Evolutionary conservation across 2,329 filamentous ascomycete species (phyloP).

Genomic region (Sclerotinia borealis): DNA sequence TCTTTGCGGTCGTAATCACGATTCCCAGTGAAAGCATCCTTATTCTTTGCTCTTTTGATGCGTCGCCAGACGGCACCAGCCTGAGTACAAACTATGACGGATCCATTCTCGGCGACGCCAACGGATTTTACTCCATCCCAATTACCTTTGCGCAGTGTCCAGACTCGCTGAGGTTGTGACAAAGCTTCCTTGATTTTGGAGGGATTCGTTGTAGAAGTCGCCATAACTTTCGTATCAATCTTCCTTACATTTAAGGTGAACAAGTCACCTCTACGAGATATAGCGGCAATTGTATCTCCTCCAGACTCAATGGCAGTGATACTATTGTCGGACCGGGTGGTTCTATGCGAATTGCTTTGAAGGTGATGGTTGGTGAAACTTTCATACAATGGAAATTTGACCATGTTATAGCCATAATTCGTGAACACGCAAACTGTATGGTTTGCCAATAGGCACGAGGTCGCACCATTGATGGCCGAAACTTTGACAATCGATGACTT

Average conservation of each 20-base stretch:
- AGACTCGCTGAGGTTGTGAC: slow-evolving; percentile 72
- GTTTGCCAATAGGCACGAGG: slow-evolving; percentile 77
- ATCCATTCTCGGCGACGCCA: slow-evolving; percentile 84
- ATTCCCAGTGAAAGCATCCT: slow-evolving; percentile 48
- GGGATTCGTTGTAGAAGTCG: slow-evolving; percentile 83
- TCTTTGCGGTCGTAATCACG: slow-evolving; percentile 67
- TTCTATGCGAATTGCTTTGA: slow-evolving; percentile 56
- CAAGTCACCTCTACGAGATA: slow-evolving; percentile 78
- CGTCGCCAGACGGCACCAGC: slow-evolving; percentile 92
- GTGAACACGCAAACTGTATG: slow-evolving; percentile 90
- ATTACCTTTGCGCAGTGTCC: slow-evolving; percentile 69
- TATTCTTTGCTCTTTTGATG: slow-evolving; percentile 74
- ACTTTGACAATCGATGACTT: slow-evolving; percentile 67
- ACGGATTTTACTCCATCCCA: slow-evolving; percentile 76
- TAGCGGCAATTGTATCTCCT: slow-evolving; percentile 84
- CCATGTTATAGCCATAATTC: slow-evolving; percentile 89
- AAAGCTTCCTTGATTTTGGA: slow-evolving; percentile 81
- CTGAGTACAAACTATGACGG: slow-evolving; percentile 87
- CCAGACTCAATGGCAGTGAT: slow-evolving; percentile 76
- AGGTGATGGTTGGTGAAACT: slow-evolving; percentile 66
- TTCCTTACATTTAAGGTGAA: slow-evolving; percentile 78
- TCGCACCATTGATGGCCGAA: slow-evolving; percentile 85
- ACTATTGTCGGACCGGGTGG: slow-evolving; percentile 62
- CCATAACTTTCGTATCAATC: slow-evolving; percentile 48
- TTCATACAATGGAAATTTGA: slow-evolving; percentile 72